Evolutionary conservation across 371 early-diverging fungal species (phyloP).

Genomic region (Chytridiales sp.): DNA sequence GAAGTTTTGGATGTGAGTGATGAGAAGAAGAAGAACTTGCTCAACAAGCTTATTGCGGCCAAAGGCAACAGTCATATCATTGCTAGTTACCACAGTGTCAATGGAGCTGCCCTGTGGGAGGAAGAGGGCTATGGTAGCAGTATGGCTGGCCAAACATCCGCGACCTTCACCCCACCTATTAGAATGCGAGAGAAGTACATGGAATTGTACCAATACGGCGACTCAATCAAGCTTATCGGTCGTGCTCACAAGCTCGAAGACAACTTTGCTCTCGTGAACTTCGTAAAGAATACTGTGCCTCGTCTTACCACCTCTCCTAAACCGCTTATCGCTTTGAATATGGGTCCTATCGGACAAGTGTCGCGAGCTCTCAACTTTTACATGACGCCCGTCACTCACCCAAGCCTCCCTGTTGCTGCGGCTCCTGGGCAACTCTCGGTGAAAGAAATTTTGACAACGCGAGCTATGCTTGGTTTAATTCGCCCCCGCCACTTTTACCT

Average conservation of each 20-base stretch:
- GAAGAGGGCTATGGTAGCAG: constrained; percentile 15
- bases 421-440: constrained; percentile 96
- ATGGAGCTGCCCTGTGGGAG: constrained; percentile 64
- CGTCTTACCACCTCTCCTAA: constrained; percentile 25
- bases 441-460: constrained; percentile 71
- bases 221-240: constrained; percentile 91
- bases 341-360: constrained; percentile 86
- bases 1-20: constrained; percentile 56
- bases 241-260: constrained; percentile 70
- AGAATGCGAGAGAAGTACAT: constrained; percentile 60
- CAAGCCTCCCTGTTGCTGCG: constrained; percentile 71
- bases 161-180: constrained; percentile 12
- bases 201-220: constrained; percentile 58
- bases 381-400: constrained; percentile 93
- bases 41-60: constrained; percentile 44
- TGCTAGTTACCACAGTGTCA: constrained; percentile 87
- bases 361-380: constrained; percentile 83
- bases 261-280: constrained; percentile 74
- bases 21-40: constrained; percentile 38
- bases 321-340: constrained; percentile 89
- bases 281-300: constrained; percentile 43
- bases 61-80: constrained; percentile 71
- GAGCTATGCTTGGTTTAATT: constrained; percentile 68
- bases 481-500: constrained; percentile 73
- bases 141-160: constrained; percentile 8